These are phyloP conservation scores for Rhodotorula sp. DNA, from an alignment of 1,284 basidiomycete species.

Conservation along the genomic window DNA sequence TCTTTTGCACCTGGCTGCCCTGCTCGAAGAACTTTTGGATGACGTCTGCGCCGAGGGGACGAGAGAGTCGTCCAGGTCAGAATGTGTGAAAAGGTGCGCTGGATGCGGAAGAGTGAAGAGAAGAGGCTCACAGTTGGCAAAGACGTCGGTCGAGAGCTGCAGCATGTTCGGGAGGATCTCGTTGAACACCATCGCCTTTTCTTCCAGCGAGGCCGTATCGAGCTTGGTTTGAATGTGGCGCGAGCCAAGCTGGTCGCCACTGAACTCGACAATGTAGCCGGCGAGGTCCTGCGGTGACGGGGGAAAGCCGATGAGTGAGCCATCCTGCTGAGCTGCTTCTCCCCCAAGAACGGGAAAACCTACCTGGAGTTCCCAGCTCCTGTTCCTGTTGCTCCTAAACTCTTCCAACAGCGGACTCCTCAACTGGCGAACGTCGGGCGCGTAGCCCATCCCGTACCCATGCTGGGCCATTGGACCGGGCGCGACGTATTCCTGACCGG, in stretches of 20 bases:
- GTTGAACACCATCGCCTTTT: conserved; percentile 65
- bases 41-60: conserved; percentile 58
- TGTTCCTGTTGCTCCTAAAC: conserved; percentile 74
- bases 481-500: conserved; percentile 38
- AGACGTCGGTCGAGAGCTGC: conserved; percentile 87
- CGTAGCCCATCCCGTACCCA: conserved; percentile 22
- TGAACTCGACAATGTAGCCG: conserved; percentile 87
- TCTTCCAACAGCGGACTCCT: conserved; percentile 77
- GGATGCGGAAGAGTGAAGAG: not conserved
- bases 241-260: conserved; percentile 86
- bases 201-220: conserved; percentile 42
- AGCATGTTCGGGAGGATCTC: conserved; percentile 83
- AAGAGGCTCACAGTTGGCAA: conserved; percentile 83
- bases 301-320: not conserved
- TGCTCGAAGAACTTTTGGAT: conserved; percentile 94
- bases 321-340: no score
- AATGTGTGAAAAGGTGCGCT: not conserved
- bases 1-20: conserved; percentile 70
- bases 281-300: conserved; percentile 67
- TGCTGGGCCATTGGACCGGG: conserved; percentile 29
- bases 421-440: conserved; percentile 44
- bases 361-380: conserved; percentile 78
- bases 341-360: conserved; percentile 28
- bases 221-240: conserved; percentile 71
- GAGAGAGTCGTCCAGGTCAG: not conserved